Conservation (phyloP, 1,284 basidiomycete species). For the Takashimella koratensis region DNA sequence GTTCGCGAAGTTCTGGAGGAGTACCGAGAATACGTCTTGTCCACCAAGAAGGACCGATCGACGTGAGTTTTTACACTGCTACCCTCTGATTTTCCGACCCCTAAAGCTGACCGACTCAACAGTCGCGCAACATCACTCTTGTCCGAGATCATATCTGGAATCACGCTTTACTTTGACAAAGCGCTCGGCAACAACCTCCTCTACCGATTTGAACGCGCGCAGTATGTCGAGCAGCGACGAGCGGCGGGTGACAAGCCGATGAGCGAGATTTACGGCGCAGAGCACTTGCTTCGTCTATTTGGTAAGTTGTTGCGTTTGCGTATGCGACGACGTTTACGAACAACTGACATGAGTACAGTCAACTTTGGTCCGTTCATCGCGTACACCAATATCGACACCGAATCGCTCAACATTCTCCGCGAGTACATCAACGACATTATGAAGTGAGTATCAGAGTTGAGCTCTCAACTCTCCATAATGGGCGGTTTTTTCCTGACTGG, state of each 20-base stretch:
- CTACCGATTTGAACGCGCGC: constrained; percentile 89
- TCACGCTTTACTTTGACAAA: constrained; percentile 92
- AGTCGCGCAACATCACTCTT: constrained; percentile 59
- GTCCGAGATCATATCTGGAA: constrained; percentile 78
- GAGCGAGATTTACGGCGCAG: constrained; percentile 88
- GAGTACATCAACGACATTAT: constrained; percentile 90
- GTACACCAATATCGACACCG: constrained; percentile 84
- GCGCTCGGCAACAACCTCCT: constrained; percentile 85
- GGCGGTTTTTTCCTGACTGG: background rate
- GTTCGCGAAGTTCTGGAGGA: constrained; percentile 75
- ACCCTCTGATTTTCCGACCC: background rate
- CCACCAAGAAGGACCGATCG: constrained; percentile 53
- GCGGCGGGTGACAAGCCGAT: constrained; percentile 73
- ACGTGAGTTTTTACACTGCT: constrained; percentile 26
- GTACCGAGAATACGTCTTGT: constrained; percentile 65
- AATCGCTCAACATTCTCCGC: constrained; percentile 74
- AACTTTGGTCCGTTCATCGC: constrained; percentile 71
- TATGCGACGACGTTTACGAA: background rate
- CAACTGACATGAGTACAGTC: constrained; percentile 47
- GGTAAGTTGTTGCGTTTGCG: constrained; percentile 56
- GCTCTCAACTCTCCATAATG: background rate
- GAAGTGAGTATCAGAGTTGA: constrained; percentile 56
- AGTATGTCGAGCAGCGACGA: constrained; percentile 80
- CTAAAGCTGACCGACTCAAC: constrained; percentile 5
- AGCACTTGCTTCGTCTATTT: constrained; percentile 87